Percentiles rank a stretch among this genome's conserved stretches.
phyloP scores from a whole-genome alignment of 2,329 filamentous ascomycete genomes.

The Fusarium euwallaceae region DNA sequence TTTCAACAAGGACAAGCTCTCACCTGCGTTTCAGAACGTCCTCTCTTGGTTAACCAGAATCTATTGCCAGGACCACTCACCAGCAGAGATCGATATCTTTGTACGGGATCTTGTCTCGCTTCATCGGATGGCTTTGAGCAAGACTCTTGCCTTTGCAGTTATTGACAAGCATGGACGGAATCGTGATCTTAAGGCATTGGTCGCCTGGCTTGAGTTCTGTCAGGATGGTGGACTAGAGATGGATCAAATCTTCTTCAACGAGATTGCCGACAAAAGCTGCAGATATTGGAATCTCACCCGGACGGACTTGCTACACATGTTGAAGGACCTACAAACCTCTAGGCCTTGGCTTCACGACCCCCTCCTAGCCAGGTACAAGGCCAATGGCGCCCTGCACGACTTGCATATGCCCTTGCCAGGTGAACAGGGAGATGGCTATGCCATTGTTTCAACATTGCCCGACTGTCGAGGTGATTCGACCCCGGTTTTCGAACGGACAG shows the following conservation, averaged over 20 bases:
- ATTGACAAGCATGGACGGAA: constrained; percentile 49
- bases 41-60: constrained; percentile 52
- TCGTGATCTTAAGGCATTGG: constrained; percentile 46
- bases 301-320: constrained; percentile 41
- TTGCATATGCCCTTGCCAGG: constrained; percentile 40
- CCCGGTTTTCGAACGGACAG: constrained; percentile 39
- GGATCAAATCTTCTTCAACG: constrained; percentile 48
- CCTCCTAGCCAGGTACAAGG: constrained; percentile 36
- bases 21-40: constrained; percentile 44
- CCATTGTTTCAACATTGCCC: constrained; percentile 26
- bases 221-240: constrained; percentile 45
- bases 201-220: constrained; percentile 52
- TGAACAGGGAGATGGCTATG: constrained; percentile 23
- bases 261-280: constrained; percentile 48
- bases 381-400: constrained; percentile 32
- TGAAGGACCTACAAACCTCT: constrained; percentile 46
- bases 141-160: constrained; percentile 48
- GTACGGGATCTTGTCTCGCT: constrained; percentile 45
- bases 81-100: constrained; percentile 47
- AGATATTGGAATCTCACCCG: constrained; percentile 51
- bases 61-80: constrained; percentile 44
- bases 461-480: constrained; percentile 37
- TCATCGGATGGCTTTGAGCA: constrained; percentile 46
- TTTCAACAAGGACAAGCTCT: constrained; percentile 26
- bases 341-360: constrained; percentile 42